phyloP scores from a whole-genome alignment of 2,329 filamentous ascomycete genomes.

The Penicillium sp. region DNA sequence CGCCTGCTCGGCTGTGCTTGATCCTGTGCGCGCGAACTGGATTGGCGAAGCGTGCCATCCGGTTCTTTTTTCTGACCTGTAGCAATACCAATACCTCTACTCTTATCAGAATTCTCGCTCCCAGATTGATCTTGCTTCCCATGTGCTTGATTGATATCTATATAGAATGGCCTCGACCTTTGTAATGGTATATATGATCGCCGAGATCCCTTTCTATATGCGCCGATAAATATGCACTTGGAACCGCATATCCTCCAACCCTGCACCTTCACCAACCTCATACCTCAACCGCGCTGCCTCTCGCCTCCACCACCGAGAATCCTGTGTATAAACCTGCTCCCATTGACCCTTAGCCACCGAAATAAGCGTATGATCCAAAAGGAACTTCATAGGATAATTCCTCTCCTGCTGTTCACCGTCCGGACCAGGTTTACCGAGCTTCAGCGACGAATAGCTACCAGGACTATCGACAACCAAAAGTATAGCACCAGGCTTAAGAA shows the following conservation, averaged over 20 bases:
- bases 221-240: conserved; percentile 79
- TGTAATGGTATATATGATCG: neutral
- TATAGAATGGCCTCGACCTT: neutral
- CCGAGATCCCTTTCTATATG: conserved; percentile 13
- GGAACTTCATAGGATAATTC: conserved; percentile 91
- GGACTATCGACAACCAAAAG: conserved; percentile 89
- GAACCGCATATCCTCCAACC: conserved; percentile 91
- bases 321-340: conserved; percentile 72
- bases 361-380: conserved; percentile 79
- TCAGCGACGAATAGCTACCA: conserved; percentile 85
- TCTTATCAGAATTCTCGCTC: conserved; percentile 9
- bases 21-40: conserved; percentile 28
- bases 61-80: conserved; percentile 20
- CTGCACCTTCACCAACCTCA: conserved; percentile 82
- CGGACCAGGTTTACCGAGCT: conserved; percentile 54
- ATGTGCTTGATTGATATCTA: neutral
- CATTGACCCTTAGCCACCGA: conserved; percentile 55
- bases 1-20: conserved; percentile 29
- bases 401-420: conserved; percentile 45
- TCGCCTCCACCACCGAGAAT: conserved; percentile 83
- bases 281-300: conserved; percentile 64
- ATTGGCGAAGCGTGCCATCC: conserved; percentile 22
- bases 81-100: conserved; percentile 30
- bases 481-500: conserved; percentile 59
- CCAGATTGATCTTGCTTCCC: neutral